These are phyloP conservation scores for Trebouxia sp. DNA, from an alignment of 139 green algal species.

Conservation along the genomic window DNA sequence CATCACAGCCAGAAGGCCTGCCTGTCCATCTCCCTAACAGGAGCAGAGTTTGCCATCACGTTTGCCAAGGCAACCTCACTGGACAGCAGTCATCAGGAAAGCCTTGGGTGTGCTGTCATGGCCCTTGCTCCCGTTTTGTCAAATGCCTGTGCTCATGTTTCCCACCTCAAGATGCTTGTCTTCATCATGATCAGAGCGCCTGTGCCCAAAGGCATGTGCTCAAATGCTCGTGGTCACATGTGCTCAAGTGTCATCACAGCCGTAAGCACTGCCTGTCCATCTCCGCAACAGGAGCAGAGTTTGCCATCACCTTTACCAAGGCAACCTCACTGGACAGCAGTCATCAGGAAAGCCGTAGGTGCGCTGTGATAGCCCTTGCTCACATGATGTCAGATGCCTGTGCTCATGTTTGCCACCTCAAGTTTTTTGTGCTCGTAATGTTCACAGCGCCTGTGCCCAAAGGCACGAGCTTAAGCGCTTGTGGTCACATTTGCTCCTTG, in stretches of 20 bases:
- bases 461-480: too few relatives aligned
- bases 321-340: conserved; percentile 59
- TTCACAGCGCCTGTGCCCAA: too few relatives aligned
- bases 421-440: too few relatives aligned
- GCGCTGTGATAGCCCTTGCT: neutral
- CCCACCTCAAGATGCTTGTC: too few relatives aligned
- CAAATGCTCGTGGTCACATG: too few relatives aligned
- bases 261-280: conserved; percentile 56
- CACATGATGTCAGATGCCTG: too few relatives aligned
- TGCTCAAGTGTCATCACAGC: conserved; percentile 7
- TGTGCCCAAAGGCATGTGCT: too few relatives aligned
- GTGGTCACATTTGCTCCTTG: too few relatives aligned
- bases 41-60: conserved; percentile 58
- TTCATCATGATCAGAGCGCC: too few relatives aligned
- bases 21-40: conserved; percentile 55
- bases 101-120: neutral
- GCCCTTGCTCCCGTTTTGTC: too few relatives aligned
- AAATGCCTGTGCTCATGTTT: too few relatives aligned
- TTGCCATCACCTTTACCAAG: conserved; percentile 55
- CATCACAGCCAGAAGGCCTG: conserved; percentile 39
- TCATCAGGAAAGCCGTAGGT: conserved; percentile 52
- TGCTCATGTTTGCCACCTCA: too few relatives aligned
- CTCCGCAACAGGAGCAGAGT: conserved; percentile 49
- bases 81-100: conserved; percentile 67
- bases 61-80: conserved; percentile 52